Conservation (phyloP, 2,329 filamentous ascomycete species). For the Calonectria henricotiae region DNA sequence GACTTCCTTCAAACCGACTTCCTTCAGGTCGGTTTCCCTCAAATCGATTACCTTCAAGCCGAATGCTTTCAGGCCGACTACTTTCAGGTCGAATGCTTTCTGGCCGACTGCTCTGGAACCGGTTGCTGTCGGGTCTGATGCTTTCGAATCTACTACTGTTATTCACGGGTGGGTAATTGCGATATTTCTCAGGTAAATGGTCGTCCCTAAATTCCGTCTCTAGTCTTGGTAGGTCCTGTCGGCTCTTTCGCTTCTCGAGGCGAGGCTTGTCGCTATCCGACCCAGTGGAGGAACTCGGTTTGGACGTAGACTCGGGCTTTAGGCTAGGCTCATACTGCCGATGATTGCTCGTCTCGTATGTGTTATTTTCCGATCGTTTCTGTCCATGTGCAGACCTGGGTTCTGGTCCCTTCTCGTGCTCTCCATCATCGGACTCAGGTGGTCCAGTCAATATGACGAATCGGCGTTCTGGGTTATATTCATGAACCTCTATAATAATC, state of each 20-base stretch:
- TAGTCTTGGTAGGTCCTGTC: slow-evolving; percentile 63
- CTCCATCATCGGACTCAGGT: slow-evolving; percentile 49
- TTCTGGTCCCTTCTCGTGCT: slow-evolving; percentile 48
- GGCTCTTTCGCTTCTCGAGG: slow-evolving; percentile 54
- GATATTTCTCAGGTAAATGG: slow-evolving; percentile 53
- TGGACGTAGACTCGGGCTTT: background rate
- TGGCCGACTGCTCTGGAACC: background rate
- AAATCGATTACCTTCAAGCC: background rate
- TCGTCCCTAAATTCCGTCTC: slow-evolving; percentile 60
- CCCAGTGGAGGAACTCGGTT: slow-evolving; percentile 34
- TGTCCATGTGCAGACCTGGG: slow-evolving; percentile 38
- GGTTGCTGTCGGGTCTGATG: background rate
- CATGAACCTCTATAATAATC: slow-evolving; percentile 76
- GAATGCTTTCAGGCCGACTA: background rate
- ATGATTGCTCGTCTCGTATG: slow-evolving; percentile 33
- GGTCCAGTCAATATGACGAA: slow-evolving; percentile 73
- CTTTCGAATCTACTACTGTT: slow-evolving; percentile 8
- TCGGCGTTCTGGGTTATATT: slow-evolving; percentile 75
- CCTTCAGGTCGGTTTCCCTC: background rate
- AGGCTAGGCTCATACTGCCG: slow-evolving; percentile 22
- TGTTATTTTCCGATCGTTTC: slow-evolving; percentile 17
- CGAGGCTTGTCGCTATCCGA: slow-evolving; percentile 48
- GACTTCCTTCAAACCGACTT: background rate
- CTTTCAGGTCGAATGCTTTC: background rate
- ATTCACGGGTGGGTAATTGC: slow-evolving; percentile 58